Percentiles rank a stretch among this genome's conserved stretches.
These are phyloP conservation scores for Sugiyamaella neomexicana DNA, from an alignment of 1,139 yeast genomes.

Conservation along the genomic window DNA sequence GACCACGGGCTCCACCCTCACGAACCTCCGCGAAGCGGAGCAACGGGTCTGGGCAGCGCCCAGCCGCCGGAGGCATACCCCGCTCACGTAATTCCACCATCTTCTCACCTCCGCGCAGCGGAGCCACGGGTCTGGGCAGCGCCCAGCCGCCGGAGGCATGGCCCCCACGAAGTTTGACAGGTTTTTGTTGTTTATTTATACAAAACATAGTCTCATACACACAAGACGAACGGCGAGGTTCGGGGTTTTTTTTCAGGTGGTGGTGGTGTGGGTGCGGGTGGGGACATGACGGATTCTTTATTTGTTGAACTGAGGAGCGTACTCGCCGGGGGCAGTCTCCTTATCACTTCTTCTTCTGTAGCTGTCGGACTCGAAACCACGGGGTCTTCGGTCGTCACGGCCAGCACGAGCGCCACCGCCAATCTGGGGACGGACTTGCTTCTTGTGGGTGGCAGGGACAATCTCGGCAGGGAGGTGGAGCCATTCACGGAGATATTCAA, in stretches of 20 bases:
- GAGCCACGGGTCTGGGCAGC: conserved; percentile 2
- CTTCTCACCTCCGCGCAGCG: too few species aligned
- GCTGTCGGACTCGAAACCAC: conserved; percentile 42
- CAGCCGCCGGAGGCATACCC: background rate
- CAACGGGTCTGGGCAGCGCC: too few species aligned
- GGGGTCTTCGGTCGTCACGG: conserved; percentile 38
- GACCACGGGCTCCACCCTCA: background rate
- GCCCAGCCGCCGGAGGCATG: conserved; percentile 1
- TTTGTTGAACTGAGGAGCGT: conserved; percentile 39
- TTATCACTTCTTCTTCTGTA: conserved; percentile 47
- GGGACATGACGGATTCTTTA: conserved; percentile 21
- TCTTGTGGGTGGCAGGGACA: conserved; percentile 98
- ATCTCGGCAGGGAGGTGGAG: conserved; percentile 98
- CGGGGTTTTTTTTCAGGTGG: conserved; percentile 1
- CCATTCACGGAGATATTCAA: conserved; percentile 96
- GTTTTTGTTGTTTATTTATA: conserved; percentile 9
- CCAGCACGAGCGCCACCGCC: conserved; percentile 33
- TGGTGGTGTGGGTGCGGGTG: conserved; percentile 1
- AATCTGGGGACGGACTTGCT: conserved; percentile 84
- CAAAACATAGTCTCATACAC: conserved; percentile 19
- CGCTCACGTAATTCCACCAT: background rate
- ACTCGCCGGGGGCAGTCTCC: conserved; percentile 40
- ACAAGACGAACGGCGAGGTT: conserved; percentile 5
- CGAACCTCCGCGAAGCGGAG: background rate
- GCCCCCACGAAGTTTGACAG: background rate